Conservation (phyloP, 805 yeast genomes). For the Candida vartiovaarae region DNA sequence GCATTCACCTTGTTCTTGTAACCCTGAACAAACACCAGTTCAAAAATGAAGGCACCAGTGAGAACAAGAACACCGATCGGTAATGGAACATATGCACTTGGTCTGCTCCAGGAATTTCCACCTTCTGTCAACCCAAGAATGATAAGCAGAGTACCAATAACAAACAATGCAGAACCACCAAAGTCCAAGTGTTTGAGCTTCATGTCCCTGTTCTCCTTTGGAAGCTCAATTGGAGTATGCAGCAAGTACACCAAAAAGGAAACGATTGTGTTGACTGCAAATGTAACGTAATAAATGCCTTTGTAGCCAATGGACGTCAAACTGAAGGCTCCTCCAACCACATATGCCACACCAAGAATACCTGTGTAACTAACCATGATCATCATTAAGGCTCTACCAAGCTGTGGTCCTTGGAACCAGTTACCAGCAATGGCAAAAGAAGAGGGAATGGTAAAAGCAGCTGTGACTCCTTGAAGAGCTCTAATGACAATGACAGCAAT, state of each 20-base stretch:
- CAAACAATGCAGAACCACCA: conserved; percentile 26
- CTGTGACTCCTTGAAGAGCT: conserved; percentile 40
- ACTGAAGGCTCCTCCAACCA: conserved; percentile 40
- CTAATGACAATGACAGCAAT: conserved; percentile 34
- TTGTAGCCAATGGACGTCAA: conserved; percentile 31
- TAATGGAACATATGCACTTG: conserved; percentile 35
- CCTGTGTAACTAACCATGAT: conserved; percentile 24
- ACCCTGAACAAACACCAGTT: conserved; percentile 19
- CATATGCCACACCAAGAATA: conserved; percentile 32
- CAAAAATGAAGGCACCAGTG: conserved; percentile 25
- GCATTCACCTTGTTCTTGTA: conserved; percentile 10
- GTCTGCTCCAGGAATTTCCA: conserved; percentile 35
- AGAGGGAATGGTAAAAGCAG: conserved; percentile 34
- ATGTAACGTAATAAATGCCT: conserved; percentile 31
- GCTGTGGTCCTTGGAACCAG: conserved; percentile 22
- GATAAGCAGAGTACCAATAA: conserved; percentile 30
- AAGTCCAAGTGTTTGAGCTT: conserved; percentile 29
- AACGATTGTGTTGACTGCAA: conserved; percentile 24
- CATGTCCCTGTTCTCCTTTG: conserved; percentile 14
- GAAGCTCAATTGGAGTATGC: conserved; percentile 24
- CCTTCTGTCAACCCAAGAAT: conserved; percentile 40
- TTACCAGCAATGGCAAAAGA: conserved; percentile 27
- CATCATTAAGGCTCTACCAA: conserved; percentile 21
- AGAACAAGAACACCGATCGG: conserved; percentile 31
- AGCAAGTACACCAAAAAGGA: conserved; percentile 24